Percentiles rank a stretch among this genome's conserved stretches.
These are phyloP conservation scores for Elsinoe fawcettii DNA, from an alignment of 2,329 filamentous ascomycete species.

Conservation along the genomic window DNA sequence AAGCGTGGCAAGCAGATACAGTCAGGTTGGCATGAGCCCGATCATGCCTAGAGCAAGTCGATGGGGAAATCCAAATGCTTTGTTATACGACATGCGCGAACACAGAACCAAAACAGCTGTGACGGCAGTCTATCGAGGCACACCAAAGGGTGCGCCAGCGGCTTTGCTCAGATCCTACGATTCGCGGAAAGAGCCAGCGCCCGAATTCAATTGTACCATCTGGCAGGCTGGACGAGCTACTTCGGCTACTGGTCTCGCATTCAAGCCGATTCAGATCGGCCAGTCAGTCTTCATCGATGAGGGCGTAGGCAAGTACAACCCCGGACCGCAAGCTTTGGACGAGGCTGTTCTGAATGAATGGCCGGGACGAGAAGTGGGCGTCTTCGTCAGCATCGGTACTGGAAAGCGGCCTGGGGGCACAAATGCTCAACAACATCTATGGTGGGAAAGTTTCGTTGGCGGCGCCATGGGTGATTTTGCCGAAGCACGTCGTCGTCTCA, in stretches of 20 bases:
- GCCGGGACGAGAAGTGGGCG: slow-evolving; percentile 85
- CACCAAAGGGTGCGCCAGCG: slow-evolving; percentile 42
- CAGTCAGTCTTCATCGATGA: slow-evolving; percentile 93
- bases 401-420: slow-evolving; percentile 72
- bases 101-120: slow-evolving; percentile 67
- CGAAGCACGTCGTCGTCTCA: slow-evolving; percentile 73
- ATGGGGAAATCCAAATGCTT: slow-evolving; percentile 75
- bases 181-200: slow-evolving; percentile 76
- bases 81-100: slow-evolving; percentile 80
- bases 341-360: slow-evolving; percentile 90
- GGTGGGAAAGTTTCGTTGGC: slow-evolving; percentile 82
- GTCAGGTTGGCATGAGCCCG: slow-evolving; percentile 64
- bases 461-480: slow-evolving; percentile 74
- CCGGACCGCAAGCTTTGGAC: slow-evolving; percentile 73
- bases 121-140: slow-evolving; percentile 84
- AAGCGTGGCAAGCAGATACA: slow-evolving; percentile 76
- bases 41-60: slow-evolving; percentile 47
- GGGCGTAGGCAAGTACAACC: slow-evolving; percentile 85
- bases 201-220: slow-evolving; percentile 88
- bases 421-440: slow-evolving; percentile 61
- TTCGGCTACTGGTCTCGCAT: slow-evolving; percentile 79
- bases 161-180: slow-evolving; percentile 82
- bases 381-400: slow-evolving; percentile 91
- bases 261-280: slow-evolving; percentile 91
- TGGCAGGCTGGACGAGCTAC: slow-evolving; percentile 98